Evolutionary conservation across 1,284 basidiomycete species (phyloP), one percentile per base, ranked within the genome.

Genomic region (Cystobasidium slooffiae): DNA sequence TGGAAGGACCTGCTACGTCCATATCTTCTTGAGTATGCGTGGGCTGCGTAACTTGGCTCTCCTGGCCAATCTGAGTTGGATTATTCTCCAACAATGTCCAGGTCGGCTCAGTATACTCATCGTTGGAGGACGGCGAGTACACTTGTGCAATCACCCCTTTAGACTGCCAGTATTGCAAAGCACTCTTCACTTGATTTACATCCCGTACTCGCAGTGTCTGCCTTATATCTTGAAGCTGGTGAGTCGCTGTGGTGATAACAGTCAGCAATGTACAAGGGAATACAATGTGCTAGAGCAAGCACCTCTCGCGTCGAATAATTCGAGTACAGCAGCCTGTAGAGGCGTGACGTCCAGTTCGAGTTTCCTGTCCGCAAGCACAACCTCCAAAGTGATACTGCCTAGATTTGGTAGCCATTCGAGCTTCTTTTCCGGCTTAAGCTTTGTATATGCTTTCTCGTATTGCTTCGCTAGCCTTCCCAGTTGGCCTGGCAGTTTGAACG

Each of bases 391-490:
- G 39, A 94, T 87, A 1, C 89, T 91, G 0, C 94, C 94, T 20
- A 95, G 86, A 79, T 93, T 90, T 12, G 92, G 89, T 6, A 96
- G 82, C 90, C 92, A 97, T 68, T 88, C 87, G 43, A 97, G 86
- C 76, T 86, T 88, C 84, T 97, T 96, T 82, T 96, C 93, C 0
- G 93, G 92, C 80, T 96, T 95, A 84, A 93, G 91, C 14, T 85
- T 84, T 24, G 85, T 85, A 81, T 91, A 97, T 76, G 91, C 88
- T 53, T 87, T 86, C 6, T 90, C 87, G 80, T 96, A 97, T 44
- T 86, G 82, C 46, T 88, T 86, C 83, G 93, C 91, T 8, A 90
- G 83, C 43, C 92, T 76, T 10, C 12, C 10, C 10, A 52, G 46
- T 59, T 66, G 43, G 53, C 46, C 66, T 7, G 69, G 49, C n/a